phyloP scores from a whole-genome alignment of 768 basidiomycete genomes.

The Grammothele lineata region DNA sequence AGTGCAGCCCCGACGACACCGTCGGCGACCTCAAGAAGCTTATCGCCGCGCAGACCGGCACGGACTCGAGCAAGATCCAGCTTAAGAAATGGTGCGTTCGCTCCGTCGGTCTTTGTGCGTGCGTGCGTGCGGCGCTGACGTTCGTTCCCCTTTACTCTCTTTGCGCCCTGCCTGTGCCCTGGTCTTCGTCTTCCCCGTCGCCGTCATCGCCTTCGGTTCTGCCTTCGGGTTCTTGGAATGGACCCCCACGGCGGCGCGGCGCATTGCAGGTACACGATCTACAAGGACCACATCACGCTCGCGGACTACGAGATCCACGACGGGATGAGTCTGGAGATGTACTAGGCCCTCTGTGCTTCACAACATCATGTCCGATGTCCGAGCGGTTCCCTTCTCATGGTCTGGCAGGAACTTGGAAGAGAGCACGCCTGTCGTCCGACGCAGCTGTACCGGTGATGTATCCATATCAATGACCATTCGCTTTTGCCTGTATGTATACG shows the following conservation, averaged over 20 bases:
- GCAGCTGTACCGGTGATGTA: conserved; percentile 12
- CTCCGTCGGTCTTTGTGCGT: background rate
- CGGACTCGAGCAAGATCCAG: conserved; percentile 78
- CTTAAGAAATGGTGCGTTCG: conserved; percentile 90
- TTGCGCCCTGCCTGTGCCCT: too few species aligned
- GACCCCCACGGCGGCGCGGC: too few species aligned
- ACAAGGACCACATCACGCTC: conserved; percentile 94
- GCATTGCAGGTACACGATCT: conserved; percentile 93
- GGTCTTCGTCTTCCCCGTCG: background rate
- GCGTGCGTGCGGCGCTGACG: too few species aligned
- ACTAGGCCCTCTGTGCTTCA: conserved; percentile 44
- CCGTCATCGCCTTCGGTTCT: too few species aligned
- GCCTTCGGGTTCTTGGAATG: too few species aligned
- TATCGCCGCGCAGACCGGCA: conserved; percentile 95
- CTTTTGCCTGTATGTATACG: too few species aligned
- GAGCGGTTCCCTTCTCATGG: background rate
- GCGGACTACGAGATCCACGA: conserved; percentile 91
- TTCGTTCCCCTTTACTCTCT: too few species aligned
- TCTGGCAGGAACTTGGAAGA: background rate
- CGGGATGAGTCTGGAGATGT: conserved; percentile 93
- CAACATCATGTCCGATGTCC: too few species aligned
- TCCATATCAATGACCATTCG: conserved; percentile 3
- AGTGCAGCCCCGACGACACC: conserved; percentile 93
- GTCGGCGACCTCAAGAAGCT: conserved; percentile 97
- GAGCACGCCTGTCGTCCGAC: background rate